phyloP scores from a whole-genome alignment of 148 eudicot genomes.

The Rhododendron henanense region DNA sequence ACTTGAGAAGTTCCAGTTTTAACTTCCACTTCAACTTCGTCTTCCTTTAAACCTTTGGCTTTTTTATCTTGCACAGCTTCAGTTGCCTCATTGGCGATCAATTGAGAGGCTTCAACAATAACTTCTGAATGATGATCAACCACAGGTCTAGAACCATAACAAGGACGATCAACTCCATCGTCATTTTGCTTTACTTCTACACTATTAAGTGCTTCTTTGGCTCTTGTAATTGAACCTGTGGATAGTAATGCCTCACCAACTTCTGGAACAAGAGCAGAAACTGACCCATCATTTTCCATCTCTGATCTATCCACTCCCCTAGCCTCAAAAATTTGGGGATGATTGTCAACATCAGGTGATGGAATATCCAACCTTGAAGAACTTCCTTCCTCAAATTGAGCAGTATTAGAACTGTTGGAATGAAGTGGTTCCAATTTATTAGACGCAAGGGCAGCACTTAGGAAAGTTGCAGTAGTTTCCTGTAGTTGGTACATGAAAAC shows the following conservation, averaged over 20 bases:
- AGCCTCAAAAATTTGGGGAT: slow-evolving; percentile 10
- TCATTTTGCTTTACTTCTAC: slow-evolving; percentile 9
- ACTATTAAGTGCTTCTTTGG: slow-evolving; percentile 9
- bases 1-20: slow-evolving; percentile 14
- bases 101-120: slow-evolving; percentile 11
- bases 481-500: slow-evolving; percentile 13
- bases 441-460: slow-evolving; percentile 56
- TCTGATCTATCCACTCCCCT: slow-evolving; percentile 2
- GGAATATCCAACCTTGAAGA: slow-evolving; percentile 24
- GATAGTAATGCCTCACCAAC: slow-evolving; percentile 3
- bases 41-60: slow-evolving; percentile 13
- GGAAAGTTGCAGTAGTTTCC: slow-evolving; percentile 54
- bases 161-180: neutral
- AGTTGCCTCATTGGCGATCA: slow-evolving; percentile 11
- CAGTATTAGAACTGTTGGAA: slow-evolving; percentile 18
- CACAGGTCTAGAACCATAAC: neutral
- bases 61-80: slow-evolving; percentile 8
- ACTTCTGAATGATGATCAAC: slow-evolving; percentile 12
- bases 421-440: slow-evolving; percentile 25
- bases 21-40: slow-evolving; percentile 16
- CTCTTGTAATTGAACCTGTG: slow-evolving; percentile 3
- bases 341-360: slow-evolving; percentile 15
- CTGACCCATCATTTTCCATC: slow-evolving; percentile 14
- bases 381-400: slow-evolving; percentile 31
- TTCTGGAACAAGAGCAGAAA: neutral